Percentiles rank a stretch among this genome's conserved stretches.
Evolutionary conservation across 2,329 filamentous ascomycete genomes (phyloP).

Genomic region (Claviceps sorghi): DNA sequence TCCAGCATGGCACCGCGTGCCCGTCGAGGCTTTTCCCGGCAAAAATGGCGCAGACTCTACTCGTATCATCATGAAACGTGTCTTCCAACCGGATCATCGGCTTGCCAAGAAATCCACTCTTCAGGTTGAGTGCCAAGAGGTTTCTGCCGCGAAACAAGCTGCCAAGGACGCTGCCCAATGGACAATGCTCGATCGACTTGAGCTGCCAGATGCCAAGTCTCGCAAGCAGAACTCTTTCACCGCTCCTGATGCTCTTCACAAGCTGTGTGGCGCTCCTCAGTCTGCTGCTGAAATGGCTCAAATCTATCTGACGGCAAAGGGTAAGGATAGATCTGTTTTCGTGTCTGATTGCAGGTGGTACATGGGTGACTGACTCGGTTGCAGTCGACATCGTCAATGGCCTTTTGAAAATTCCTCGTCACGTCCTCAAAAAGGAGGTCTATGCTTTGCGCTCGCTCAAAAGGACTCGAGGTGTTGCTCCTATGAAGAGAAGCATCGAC

Average conservation of each 20-base stretch:
- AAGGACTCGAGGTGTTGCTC: conserved; percentile 8
- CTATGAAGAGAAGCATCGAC: conserved; percentile 16
- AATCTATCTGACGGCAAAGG: conserved; percentile 15
- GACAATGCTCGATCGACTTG: conserved; percentile 1
- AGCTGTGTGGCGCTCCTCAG: conserved; percentile 1
- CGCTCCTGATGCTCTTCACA: background rate
- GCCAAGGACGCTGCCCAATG: background rate
- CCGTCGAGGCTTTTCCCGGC: conserved; percentile 11
- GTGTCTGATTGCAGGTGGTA: background rate
- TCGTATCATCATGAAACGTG: conserved; percentile 20
- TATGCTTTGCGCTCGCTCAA: conserved; percentile 1
- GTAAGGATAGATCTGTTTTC: conserved; percentile 10
- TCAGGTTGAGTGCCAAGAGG: background rate
- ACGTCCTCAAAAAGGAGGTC: conserved; percentile 2
- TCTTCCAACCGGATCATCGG: conserved; percentile 8
- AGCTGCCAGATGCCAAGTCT: conserved; percentile 5
- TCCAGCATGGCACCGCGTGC: conserved; percentile 19
- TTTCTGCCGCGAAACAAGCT: background rate
- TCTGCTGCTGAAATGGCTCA: conserved; percentile 5
- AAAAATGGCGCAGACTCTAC: conserved; percentile 4
- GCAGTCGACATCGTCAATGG: conserved; percentile 14
- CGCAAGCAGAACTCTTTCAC: background rate
- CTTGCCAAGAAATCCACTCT: background rate
- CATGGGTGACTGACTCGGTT: background rate
- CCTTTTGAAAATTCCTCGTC: conserved; percentile 3